These are phyloP conservation scores for Oenanthe javanica DNA, from an alignment of 140 eudicot species.

Conservation along the genomic window DNA sequence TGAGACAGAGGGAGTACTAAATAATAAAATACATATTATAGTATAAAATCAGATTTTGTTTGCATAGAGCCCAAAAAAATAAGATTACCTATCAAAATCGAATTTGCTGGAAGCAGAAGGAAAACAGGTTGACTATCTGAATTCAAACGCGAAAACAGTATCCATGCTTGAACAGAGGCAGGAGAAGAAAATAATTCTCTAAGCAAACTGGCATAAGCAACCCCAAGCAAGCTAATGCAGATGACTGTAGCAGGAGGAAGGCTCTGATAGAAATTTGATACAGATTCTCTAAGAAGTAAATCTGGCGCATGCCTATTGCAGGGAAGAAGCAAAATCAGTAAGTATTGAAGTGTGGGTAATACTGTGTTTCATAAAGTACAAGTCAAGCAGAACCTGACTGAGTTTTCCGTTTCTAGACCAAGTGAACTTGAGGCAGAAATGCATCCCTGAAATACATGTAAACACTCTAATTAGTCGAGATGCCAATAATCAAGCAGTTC, in stretches of 20 bases:
- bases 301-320: slow-evolving; percentile 59
- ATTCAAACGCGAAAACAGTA: slow-evolving; percentile 64
- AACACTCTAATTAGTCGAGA: not conserved
- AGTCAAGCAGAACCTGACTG: slow-evolving; percentile 36
- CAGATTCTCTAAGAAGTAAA: slow-evolving; percentile 39
- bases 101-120: slow-evolving; percentile 50
- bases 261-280: slow-evolving; percentile 44
- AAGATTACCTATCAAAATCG: slow-evolving; percentile 47
- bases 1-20: not conserved
- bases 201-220: slow-evolving; percentile 42
- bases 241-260: slow-evolving; percentile 61
- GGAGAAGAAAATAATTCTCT: slow-evolving; percentile 32
- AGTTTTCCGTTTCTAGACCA: slow-evolving; percentile 18
- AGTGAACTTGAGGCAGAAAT: slow-evolving; percentile 22
- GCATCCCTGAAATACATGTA: slow-evolving; percentile 32
- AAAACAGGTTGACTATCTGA: slow-evolving; percentile 55
- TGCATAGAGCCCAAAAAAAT: not conserved
- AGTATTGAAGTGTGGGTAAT: slow-evolving; percentile 2
- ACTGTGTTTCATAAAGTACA: slow-evolving; percentile 6
- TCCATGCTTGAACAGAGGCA: slow-evolving; percentile 47
- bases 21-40: not conserved
- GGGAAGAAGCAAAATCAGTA: slow-evolving; percentile 12
- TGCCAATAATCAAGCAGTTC: not conserved
- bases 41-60: not conserved
- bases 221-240: slow-evolving; percentile 68